Evolutionary conservation across 139 green algal genomes (phyloP), one percentile per base, ranked within the genome.

Genomic region (Astrephomene gubernaculifera): DNA sequence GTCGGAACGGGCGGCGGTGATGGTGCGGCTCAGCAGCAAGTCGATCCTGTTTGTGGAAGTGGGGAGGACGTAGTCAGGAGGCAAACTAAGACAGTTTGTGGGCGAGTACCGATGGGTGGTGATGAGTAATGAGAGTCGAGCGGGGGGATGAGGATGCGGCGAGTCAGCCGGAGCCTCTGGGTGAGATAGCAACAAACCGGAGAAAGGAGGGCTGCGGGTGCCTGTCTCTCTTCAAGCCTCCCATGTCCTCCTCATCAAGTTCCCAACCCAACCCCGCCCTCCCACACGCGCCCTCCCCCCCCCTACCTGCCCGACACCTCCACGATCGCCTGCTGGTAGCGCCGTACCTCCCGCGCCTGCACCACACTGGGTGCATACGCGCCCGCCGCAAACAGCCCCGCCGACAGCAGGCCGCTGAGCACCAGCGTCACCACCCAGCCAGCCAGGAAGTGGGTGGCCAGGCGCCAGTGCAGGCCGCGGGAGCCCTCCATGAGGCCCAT

Each of bases 401-500:
- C 84, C 4, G 21, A 70, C 31, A 89, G 45, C 38, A 81, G 43
- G 2, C 70, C 86, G 4, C 45, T 68, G 27, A 87, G 27, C 2
- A 87, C 14, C 33, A 90, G 71, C 24, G 86, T 87, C 27, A 84
- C 33, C 36, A 90, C 71, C 86, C 86, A 90, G 38, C 79, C 86
- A 17, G 39, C 1, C 45, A 87, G 79, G 71, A 82, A 87, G 31
- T 71, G 45, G 36, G 53, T 4, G 5, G 60, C 38, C 27, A 90
- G 54, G 6, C 36, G 5, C 86, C 86, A 90, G 79, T 87, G 52
- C 38, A 87, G 38, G 63, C 86, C 86, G 0, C 39, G 39, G 71
- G 49, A n/a, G 71, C 70, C 72, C 80, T 90, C 79, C 63, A 81
- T 53, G 33, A 87, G 45, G 43, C 79, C 86, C 60, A 90, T 71